Base-by-base conservation (phyloP, 1,139 yeast species). In the Pichiaceae sp. region DNA sequence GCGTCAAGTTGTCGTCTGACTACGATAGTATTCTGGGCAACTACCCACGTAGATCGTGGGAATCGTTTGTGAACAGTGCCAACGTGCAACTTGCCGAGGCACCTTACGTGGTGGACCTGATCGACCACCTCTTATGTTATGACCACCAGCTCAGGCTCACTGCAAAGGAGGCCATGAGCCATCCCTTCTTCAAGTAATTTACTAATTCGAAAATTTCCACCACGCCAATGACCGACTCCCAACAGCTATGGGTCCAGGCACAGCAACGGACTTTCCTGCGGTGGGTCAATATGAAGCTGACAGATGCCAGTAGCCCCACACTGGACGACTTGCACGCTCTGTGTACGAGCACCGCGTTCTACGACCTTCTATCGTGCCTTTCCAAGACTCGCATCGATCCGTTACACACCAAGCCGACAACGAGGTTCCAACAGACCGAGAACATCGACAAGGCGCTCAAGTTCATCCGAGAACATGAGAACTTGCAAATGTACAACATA, bases 81-180 rank as follows among this genome's bases (percentile, higher is more conserved):
- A 93, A 89, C 60, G 74, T 70, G 54, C 77, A 75, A 46, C 71
- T 86, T 42, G 75, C 84, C 20, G 72, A 78, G 38, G 63, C 63
- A 33, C 67, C 70, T 11, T 91, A 82, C 40, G 80, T 86, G 32
- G 66, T 91, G 45, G 96, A 87, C 57, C 72, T 91, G 49, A 72
- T 89, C 44, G 96, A 89, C 59, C 72, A 78, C 47, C 64, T 93
- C 49, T 67, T 93, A 50, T 74, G 86, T 44, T 93, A 87, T 55
- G 98, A 93, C 57, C 99, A 93, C 57, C 96, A 87, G 57, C 89
- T 83, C 56, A 75, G 99, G 52, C 70, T 89, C 40, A 91, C 98
- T 9, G 97, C 98, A 3, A 72, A 73, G 57, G 97, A 93, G 60
- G 96, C 98, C 17, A 81, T 93, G 94, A 77, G 64, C 15, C 97